These are phyloP conservation scores for Amylocarpus encephaloides DNA, from an alignment of 2,329 filamentous ascomycete species.

Conservation along the genomic window DNA sequence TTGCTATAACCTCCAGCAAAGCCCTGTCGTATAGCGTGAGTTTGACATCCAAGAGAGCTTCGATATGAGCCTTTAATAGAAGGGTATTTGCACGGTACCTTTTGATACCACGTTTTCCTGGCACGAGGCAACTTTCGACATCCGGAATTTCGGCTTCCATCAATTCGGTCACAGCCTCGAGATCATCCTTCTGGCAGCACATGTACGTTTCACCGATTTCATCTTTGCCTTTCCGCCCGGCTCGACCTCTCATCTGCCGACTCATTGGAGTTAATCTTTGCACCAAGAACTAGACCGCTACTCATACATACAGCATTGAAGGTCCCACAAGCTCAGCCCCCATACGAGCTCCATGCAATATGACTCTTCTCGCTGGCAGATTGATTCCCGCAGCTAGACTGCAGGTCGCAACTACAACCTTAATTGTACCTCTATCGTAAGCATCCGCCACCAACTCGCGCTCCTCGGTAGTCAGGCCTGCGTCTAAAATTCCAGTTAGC, in stretches of 20 bases:
- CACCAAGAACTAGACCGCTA: no score
- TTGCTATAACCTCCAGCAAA: conserved; percentile 63
- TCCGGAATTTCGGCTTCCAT: conserved; percentile 67
- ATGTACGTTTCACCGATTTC: conserved; percentile 72
- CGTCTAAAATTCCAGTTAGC: conserved; percentile 34
- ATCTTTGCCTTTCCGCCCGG: conserved; percentile 72
- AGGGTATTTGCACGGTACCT: conserved; percentile 37
- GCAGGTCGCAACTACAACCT: conserved; percentile 70
- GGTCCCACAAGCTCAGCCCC: conserved; percentile 70
- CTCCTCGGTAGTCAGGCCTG: conserved; percentile 68
- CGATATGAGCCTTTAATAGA: not conserved
- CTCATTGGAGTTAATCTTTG: conserved; percentile 24
- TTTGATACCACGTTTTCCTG: conserved; percentile 62
- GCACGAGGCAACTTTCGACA: conserved; percentile 61
- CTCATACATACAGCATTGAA: conserved; percentile 54
- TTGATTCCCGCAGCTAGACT: conserved; percentile 81
- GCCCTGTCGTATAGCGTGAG: conserved; percentile 43
- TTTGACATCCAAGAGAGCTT: not conserved
- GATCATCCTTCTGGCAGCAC: conserved; percentile 61
- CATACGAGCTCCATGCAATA: conserved; percentile 70
- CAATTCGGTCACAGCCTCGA: conserved; percentile 63
- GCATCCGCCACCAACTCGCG: conserved; percentile 64
- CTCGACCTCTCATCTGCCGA: conserved; percentile 72
- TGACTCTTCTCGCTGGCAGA: conserved; percentile 65
- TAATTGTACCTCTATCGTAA: conserved; percentile 61